These are phyloP conservation scores for Dryas drummondii DNA, from an alignment of 306 rosid genomes.

Conservation along the genomic window DNA sequence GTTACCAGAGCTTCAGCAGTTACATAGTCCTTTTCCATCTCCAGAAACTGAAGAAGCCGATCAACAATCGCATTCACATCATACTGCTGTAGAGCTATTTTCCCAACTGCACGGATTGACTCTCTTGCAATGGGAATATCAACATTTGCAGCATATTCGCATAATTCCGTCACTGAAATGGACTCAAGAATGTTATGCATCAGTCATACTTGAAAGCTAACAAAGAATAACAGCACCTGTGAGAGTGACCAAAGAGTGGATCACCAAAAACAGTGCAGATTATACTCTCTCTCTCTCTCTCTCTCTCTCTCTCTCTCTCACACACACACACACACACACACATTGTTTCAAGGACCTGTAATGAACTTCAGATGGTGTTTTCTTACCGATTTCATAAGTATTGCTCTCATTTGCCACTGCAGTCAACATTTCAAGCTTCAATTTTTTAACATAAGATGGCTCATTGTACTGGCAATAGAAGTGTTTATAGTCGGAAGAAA, in stretches of 20 bases:
- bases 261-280: conserved; percentile 18
- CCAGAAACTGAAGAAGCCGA: conserved; percentile 97
- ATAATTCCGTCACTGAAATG: conserved; percentile 89
- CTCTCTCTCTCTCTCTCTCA: background rate
- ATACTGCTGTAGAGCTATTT: conserved; percentile 97
- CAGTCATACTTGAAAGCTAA: conserved; percentile 27
- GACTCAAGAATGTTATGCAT: conserved; percentile 32
- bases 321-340: background rate
- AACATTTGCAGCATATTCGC: conserved; percentile 99
- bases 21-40: conserved; percentile 99
- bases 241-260: conserved; percentile 13
- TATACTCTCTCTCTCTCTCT: too few relatives aligned
- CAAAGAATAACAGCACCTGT: conserved; percentile 6
- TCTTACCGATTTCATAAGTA: conserved; percentile 91
- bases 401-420: conserved; percentile 98
- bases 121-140: conserved; percentile 99
- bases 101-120: conserved; percentile 98
- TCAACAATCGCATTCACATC: conserved; percentile 99
- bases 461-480: conserved; percentile 99
- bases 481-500: conserved; percentile 92
- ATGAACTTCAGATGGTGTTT: conserved; percentile 12
- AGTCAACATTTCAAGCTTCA: conserved; percentile 99
- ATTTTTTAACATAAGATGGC: conserved; percentile 95
- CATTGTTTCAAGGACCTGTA: background rate
- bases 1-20: conserved; percentile 98